Conservation (phyloP, 192 early-diverging fungal genomes). For the Gigaspora rosea region DNA sequence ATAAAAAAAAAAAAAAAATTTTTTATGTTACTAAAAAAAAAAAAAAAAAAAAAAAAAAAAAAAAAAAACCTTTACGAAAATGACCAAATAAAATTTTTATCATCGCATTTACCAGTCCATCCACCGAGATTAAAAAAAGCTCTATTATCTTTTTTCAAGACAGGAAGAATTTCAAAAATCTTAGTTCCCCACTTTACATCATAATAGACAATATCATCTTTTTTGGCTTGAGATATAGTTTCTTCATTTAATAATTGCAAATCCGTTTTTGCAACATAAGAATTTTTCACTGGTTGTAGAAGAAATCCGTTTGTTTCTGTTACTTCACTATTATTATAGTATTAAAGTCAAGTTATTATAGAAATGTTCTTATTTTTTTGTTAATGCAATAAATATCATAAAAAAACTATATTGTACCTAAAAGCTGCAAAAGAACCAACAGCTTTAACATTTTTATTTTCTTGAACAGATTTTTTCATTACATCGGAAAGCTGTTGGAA, state of each 20-base stretch:
- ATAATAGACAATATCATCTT: constrained; percentile 12
- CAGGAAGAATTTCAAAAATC: background rate
- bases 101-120: background rate
- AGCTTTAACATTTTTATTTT: no score
- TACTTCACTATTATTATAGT: background rate
- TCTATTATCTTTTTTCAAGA: constrained; percentile 9
- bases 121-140: constrained; percentile 10
- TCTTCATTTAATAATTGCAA: background rate
- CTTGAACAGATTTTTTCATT: no score
- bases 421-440: no score
- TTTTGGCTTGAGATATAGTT: background rate
- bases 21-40: background rate
- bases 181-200: constrained; percentile 8
- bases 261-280: background rate
- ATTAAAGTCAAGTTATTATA: background rate
- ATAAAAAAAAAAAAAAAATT: background rate
- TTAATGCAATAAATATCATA: no score
- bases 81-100: background rate
- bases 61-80: background rate
- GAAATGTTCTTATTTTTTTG: no score
- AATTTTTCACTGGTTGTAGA: background rate
- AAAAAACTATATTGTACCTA: no score
- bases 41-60: background rate
- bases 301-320: background rate
- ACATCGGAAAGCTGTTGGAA: no score